Conservation (phyloP, 2,329 filamentous ascomycete genomes). For the Pleoardoris graminearum region DNA sequence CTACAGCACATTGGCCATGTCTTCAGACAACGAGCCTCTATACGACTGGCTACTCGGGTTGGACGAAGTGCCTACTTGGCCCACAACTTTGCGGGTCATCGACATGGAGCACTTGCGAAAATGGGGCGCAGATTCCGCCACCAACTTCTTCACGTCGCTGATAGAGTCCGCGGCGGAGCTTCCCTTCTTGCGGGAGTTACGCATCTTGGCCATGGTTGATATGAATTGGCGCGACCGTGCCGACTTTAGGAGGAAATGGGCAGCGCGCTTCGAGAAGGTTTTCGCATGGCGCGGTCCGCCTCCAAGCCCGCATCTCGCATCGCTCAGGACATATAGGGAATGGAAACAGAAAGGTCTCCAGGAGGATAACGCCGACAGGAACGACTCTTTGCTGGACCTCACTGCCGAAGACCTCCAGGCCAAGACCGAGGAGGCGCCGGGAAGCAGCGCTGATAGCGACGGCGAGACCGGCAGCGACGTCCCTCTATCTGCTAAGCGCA, state of each 20-base stretch:
- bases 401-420: constrained; percentile 14
- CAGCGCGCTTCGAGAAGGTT: constrained; percentile 67
- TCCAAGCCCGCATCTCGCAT: constrained; percentile 50
- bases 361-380: constrained; percentile 14
- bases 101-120: constrained; percentile 78
- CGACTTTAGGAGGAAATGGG: constrained; percentile 78
- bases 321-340: constrained; percentile 47
- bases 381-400: constrained; percentile 33
- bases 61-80: constrained; percentile 76
- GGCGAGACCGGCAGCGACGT: constrained; percentile 33
- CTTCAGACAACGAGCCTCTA: constrained; percentile 72
- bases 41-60: constrained; percentile 69
- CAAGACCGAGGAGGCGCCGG: background rate
- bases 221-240: constrained; percentile 78
- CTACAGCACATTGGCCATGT: constrained; percentile 68
- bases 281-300: constrained; percentile 60
- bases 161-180: constrained; percentile 70
- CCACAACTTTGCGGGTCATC: constrained; percentile 68
- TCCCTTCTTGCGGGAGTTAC: constrained; percentile 68
- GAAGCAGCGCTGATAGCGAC: constrained; percentile 2
- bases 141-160: constrained; percentile 78
- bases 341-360: constrained; percentile 46
- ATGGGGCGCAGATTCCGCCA: constrained; percentile 70
- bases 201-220: constrained; percentile 69
- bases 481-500: constrained; percentile 25